Base-by-base conservation (phyloP, 495 filamentous ascomycete species). In the Xylaria palmicola region DNA sequence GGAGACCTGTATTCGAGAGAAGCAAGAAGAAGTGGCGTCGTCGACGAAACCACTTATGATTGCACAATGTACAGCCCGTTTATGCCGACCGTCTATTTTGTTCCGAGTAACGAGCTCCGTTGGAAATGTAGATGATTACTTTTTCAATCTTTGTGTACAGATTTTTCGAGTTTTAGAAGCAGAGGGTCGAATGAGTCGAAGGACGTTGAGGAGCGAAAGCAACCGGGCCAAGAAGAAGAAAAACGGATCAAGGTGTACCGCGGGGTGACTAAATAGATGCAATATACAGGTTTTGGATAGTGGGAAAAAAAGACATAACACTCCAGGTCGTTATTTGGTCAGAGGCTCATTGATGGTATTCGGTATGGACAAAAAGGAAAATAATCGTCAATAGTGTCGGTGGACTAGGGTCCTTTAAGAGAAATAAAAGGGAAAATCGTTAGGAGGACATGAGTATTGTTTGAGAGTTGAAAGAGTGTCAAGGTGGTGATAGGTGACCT, bases 391-490 rank as follows among this genome's bases (percentile, higher is more conserved):
- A 75, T 67, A 68, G 74, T 54, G 40, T 66, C 67, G 73, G 60
- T 68, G 75, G 79, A 79, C 81, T 73, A 50, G 63, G 55, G 70
- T 79, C 76, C 75, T 76, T n/a, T 71, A 69, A 79, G 73, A 77
- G 79, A 77, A 74, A 79, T 79, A 77, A 76, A 72, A 75, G 78
- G 81, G 27, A 78, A 74, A 76, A 79, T 84, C 81, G 83, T 89
- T 86, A 88, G 85, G 74, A 77, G 77, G 81, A 85, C 85, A 88
- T 88, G 79, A 81, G 80, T 79, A 77, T 82, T 74, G 79, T 73
- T 70, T 44, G 64, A 69, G 68, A 75, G 62, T 49, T 66, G 66
- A 71, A 70, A 72, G 78, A 77, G 73, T 65, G 77, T 68, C 67
- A 69, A 74, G 70, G 65, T 63, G 65, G 62, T 65, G 64, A 71